A percentile compares a stretch with the other conserved stretches of the same genome.
Conservation (phyloP, 768 basidiomycete genomes). For the Suillus fuscotomentosus region DNA sequence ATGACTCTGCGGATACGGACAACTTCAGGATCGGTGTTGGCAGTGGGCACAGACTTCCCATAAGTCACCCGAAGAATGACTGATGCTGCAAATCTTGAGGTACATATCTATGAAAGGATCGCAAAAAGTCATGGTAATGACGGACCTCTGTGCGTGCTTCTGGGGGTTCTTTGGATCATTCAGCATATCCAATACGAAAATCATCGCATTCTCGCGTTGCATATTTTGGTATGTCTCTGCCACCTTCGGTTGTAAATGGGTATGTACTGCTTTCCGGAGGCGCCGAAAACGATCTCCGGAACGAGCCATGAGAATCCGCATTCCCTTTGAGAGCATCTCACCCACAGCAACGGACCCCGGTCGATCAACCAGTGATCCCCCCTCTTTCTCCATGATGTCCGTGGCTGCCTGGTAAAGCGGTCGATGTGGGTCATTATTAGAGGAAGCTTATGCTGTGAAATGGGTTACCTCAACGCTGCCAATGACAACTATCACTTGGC, state of each 20-base stretch:
- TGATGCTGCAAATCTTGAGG: background rate
- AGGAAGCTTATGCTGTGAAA: conserved; percentile 15
- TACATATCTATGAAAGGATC: background rate
- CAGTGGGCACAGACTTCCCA: background rate
- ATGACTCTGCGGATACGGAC: background rate
- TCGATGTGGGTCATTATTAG: background rate
- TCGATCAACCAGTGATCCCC: background rate
- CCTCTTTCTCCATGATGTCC: background rate
- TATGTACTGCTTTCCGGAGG: background rate
- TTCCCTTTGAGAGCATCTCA: background rate
- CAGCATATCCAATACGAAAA: conserved; percentile 17
- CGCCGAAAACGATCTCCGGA: background rate
- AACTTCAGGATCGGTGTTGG: background rate
- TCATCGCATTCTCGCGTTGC: background rate
- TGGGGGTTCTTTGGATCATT: conserved; percentile 13
- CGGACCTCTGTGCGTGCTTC: conserved; percentile 15
- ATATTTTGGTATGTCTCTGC: background rate
- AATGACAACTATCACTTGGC: conserved; percentile 14
- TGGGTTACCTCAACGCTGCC: conserved; percentile 19
- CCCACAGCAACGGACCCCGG: background rate
- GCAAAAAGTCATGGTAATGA: background rate
- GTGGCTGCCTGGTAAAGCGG: background rate
- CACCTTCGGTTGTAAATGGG: background rate
- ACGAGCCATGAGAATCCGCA: background rate
- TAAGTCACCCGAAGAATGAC: background rate